Evolutionary conservation across 1,284 basidiomycete species (phyloP), one percentile per base, ranked within the genome.

Genomic region (Pascua sp.): DNA sequence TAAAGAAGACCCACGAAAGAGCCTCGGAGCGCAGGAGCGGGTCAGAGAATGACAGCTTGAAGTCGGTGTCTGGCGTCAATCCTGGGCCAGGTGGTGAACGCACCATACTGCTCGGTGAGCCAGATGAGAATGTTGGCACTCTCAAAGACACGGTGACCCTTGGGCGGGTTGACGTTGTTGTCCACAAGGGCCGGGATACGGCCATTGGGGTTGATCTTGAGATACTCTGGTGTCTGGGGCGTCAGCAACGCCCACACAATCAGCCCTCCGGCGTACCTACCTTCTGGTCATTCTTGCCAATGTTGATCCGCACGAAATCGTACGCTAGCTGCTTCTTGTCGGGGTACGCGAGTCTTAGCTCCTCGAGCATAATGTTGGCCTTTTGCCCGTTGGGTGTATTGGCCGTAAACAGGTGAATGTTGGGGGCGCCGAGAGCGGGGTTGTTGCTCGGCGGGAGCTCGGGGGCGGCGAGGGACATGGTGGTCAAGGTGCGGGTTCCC

Each of bases 1-100:
- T 80, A 62, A 87, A 91, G 77, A 89, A 88, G 46, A 90, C 85
- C 89, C 88, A 91, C 67, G 88, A 86, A 17, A 87, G 67, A 72
- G 84, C 80, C 70, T 86, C 82, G 67, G 82, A 84, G 38, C 67
- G 62, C 47, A 77, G 73, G n/a, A 70, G 63, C 1, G 78, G 71
- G 62, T 72, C 69, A 40, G 80, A 77, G 68, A 84, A 85, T 59
- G 77, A 80, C 63, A 87, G 83, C 62, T 81, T 82, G 71, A 77
- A 70, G 11, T 85, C 81, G 57, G 60, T 62, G 58, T 77, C 75
- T 57, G 69, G 4, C 11, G 47, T 48, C 47, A 48, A 11, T 32
- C 2, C 13, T 8, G 44, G 8, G 7, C 44, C 44, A 11, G 24
- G 13, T 32, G 46, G 42, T 39, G 12, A 4, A 36, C 51, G 15